phyloP scores from a whole-genome alignment of 2,329 filamentous ascomycete genomes.

The Cercospora beticola region DNA sequence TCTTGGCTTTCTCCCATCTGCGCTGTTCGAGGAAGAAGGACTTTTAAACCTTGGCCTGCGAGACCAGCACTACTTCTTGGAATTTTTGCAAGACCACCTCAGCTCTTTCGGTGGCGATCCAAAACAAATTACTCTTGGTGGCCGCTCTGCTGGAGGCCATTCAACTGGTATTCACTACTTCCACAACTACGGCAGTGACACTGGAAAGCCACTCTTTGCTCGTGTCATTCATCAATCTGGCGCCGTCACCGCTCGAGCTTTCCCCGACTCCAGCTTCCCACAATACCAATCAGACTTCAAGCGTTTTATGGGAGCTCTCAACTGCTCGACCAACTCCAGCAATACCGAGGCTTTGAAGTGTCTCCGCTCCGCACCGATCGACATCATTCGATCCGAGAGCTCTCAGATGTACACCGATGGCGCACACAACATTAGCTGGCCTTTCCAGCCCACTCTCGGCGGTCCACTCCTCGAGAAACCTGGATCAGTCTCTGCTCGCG shows the following conservation, averaged over 20 bases:
- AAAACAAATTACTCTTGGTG: constrained; percentile 27
- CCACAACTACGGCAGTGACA: constrained; percentile 39
- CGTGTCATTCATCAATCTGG: constrained; percentile 50
- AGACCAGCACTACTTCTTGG: constrained; percentile 43
- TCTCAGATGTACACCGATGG: constrained; percentile 19
- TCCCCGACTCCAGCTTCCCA: constrained; percentile 28
- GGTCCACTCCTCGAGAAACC: constrained; percentile 50
- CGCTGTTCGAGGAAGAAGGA: constrained; percentile 52
- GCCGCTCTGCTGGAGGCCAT: constrained; percentile 60
- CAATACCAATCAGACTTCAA: constrained; percentile 20
- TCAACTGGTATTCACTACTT: constrained; percentile 68
- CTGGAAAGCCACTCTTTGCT: constrained; percentile 42
- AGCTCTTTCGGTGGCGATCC: constrained; percentile 41
- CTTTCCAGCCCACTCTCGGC: constrained; percentile 29
- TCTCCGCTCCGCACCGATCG: constrained; percentile 17
- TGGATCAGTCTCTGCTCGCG: constrained; percentile 32
- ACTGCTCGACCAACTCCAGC: constrained; percentile 13
- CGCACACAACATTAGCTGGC: constrained; percentile 13
- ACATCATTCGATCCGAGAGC: constrained; percentile 15
- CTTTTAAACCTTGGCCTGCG: constrained; percentile 46
- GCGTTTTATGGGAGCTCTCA: constrained; percentile 17
- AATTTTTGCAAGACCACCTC: constrained; percentile 43
- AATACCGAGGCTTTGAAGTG: constrained; percentile 17
- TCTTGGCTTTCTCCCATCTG: constrained; percentile 65
- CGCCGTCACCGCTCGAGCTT: constrained; percentile 47